Percentiles rank a stretch among this genome's conserved stretches.
phyloP scores from a whole-genome alignment of 1,284 basidiomycete genomes.

The Cystobasidium pallidum region DNA sequence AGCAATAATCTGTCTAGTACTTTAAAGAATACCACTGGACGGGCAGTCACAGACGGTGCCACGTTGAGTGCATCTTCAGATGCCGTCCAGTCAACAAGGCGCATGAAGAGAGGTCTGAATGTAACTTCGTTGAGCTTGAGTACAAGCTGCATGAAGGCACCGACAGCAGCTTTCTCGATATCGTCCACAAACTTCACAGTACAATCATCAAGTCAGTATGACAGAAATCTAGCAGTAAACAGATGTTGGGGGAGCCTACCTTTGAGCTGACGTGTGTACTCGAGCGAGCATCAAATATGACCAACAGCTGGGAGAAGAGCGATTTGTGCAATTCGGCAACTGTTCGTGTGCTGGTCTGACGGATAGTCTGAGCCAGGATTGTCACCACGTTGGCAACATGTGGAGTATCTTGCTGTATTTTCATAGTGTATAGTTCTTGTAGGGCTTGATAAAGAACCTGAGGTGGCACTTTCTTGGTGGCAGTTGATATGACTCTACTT shows the following conservation, averaged over 20 bases:
- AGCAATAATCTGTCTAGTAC: conserved; percentile 73
- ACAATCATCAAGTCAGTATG: too few relatives aligned
- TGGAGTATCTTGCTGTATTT: neutral
- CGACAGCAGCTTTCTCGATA: conserved; percentile 61
- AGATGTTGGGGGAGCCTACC: conserved; percentile 54
- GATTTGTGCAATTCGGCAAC: conserved; percentile 72
- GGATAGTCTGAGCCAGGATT: conserved; percentile 68
- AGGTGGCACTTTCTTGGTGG: conserved; percentile 68
- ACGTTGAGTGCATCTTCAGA: conserved; percentile 57
- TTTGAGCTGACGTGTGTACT: conserved; percentile 54
- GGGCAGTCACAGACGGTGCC: conserved; percentile 55
- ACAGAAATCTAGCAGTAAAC: too few relatives aligned
- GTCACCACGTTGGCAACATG: conserved; percentile 61
- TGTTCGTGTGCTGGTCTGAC: conserved; percentile 66
- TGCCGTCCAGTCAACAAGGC: conserved; percentile 94
- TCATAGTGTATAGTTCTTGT: conserved; percentile 30
- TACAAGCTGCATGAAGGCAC: conserved; percentile 83
- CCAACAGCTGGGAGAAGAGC: conserved; percentile 80
- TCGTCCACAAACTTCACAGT: conserved; percentile 50
- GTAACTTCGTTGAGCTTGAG: conserved; percentile 90
- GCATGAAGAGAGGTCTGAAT: conserved; percentile 90
- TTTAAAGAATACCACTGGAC: conserved; percentile 72
- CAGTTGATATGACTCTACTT: conserved; percentile 46
- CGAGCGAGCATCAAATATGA: conserved; percentile 70
- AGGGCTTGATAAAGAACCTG: conserved; percentile 57